Evolutionary conservation across 805 yeast species (phyloP).

Genomic region (Zygosaccharomyces bisporus): DNA sequence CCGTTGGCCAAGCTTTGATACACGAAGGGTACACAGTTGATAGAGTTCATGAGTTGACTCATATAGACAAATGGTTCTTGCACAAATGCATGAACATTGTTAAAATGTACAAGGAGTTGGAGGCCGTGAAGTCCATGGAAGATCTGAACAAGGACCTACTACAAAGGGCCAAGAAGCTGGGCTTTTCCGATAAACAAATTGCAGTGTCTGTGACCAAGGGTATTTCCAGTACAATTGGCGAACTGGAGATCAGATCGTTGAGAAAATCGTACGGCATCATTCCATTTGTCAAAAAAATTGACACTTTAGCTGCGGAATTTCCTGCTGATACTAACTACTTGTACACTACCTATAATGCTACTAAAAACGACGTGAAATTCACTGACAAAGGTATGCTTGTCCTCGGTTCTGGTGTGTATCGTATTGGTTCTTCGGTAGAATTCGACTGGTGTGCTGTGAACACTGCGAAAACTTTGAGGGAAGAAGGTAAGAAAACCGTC

Average conservation of each 20-base stretch:
- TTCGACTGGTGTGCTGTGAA: constrained; percentile 99
- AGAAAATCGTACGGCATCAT: constrained; percentile 76
- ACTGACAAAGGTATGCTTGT: constrained; percentile 91
- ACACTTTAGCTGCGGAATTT: constrained; percentile 97
- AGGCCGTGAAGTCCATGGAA: constrained; percentile 54
- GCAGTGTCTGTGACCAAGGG: constrained; percentile 63
- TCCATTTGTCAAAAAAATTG: constrained; percentile 95
- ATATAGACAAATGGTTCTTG: constrained; percentile 95
- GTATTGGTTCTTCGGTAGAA: constrained; percentile 98
- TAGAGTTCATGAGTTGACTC: constrained; percentile 83
- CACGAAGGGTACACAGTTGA: constrained; percentile 92
- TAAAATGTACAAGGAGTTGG: constrained; percentile 77
- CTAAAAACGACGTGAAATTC: constrained; percentile 76
- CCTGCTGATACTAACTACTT: constrained; percentile 95
- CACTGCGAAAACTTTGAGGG: constrained; percentile 91
- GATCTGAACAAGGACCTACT: constrained; percentile 66
- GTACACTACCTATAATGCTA: constrained; percentile 94
- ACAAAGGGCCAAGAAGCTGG: constrained; percentile 82
- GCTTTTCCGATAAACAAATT: constrained; percentile 94
- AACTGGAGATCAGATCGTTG: constrained; percentile 74
- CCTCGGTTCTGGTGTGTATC: constrained; percentile 97
- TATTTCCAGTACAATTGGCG: constrained; percentile 40
- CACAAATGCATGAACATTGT: constrained; percentile 91
- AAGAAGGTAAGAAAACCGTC: constrained; percentile 80
- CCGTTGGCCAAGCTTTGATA: constrained; percentile 94